phyloP scores from a whole-genome alignment of 345 rosid genomes.

The Lumnitzera racemosa region DNA sequence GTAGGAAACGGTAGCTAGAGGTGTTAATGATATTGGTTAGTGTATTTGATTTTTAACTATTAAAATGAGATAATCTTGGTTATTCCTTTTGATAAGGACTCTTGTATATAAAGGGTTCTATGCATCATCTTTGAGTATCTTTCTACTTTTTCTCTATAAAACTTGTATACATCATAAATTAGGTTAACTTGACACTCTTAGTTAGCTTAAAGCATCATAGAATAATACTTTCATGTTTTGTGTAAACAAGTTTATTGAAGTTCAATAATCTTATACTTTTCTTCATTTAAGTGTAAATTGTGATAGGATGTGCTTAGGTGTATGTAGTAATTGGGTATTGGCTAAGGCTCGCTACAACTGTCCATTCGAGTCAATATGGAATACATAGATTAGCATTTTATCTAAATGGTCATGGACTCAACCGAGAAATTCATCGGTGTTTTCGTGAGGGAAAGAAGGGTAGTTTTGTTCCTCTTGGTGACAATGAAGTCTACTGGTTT shows the following conservation, averaged over 20 bases:
- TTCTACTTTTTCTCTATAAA: background rate
- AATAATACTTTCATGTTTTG: background rate
- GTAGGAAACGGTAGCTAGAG: no score
- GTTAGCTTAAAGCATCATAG: background rate
- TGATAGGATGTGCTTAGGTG: constrained; percentile 43
- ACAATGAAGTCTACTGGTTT: constrained; percentile 26
- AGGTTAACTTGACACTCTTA: no score
- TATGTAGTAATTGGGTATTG: constrained; percentile 27
- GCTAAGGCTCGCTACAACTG: constrained; percentile 22
- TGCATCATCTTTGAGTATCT: background rate
- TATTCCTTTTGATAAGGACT: no score
- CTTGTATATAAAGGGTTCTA: no score
- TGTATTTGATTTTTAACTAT: no score
- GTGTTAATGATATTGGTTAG: no score
- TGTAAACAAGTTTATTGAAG: no score
- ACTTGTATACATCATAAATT: no score
- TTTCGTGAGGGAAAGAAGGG: constrained; percentile 18
- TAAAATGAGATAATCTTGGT: no score
- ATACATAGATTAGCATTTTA: constrained; percentile 20
- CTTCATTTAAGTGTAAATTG: constrained; percentile 5
- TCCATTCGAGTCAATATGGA: constrained; percentile 21
- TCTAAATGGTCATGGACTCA: constrained; percentile 23
- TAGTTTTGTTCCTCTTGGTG: constrained; percentile 19
- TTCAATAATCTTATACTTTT: constrained; percentile 4
- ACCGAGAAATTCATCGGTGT: background rate